Conservation (phyloP, 805 yeast species). For the Metschnikowia shivogae region DNA sequence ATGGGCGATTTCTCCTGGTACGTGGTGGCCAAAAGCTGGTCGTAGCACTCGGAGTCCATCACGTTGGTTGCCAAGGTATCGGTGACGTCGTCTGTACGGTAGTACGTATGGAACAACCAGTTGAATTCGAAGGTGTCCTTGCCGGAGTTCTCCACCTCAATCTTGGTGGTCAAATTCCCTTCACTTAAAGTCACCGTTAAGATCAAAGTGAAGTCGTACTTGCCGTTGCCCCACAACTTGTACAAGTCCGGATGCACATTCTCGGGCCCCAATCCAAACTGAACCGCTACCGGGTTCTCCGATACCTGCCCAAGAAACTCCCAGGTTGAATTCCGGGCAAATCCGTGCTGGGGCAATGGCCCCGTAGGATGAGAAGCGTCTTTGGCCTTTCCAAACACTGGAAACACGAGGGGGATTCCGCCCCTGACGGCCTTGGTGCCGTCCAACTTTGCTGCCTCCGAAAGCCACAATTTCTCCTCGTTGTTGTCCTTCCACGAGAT, state of each 20-base stretch:
- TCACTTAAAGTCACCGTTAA: slow-evolving; percentile 57
- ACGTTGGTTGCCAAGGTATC: slow-evolving; percentile 75
- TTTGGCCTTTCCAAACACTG: slow-evolving; percentile 75
- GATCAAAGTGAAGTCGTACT: slow-evolving; percentile 71
- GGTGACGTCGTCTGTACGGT: slow-evolving; percentile 69
- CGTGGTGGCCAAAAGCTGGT: slow-evolving; percentile 63
- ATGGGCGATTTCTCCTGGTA: slow-evolving; percentile 75
- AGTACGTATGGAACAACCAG: slow-evolving; percentile 92
- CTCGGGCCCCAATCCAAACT: slow-evolving; percentile 89
- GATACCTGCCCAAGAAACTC: slow-evolving; percentile 86
- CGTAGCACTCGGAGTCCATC: slow-evolving; percentile 66
- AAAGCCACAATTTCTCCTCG: slow-evolving; percentile 79
- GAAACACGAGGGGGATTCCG: slow-evolving; percentile 95
- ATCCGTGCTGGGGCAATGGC: slow-evolving; percentile 90
- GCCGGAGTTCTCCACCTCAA: slow-evolving; percentile 75
- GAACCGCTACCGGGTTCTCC: slow-evolving; percentile 63
- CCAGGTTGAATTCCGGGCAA: slow-evolving; percentile 89
- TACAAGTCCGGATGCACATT: slow-evolving; percentile 60
- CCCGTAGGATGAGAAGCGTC: slow-evolving; percentile 51
- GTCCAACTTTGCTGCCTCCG: slow-evolving; percentile 75
- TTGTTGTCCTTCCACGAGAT: slow-evolving; percentile 71
- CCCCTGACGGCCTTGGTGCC: slow-evolving; percentile 96
- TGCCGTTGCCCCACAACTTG: slow-evolving; percentile 49
- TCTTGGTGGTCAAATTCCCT: slow-evolving; percentile 58
- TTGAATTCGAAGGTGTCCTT: slow-evolving; percentile 71